Evolutionary conservation across 768 basidiomycete genomes (phyloP), one percentile per base, ranked within the genome.

Genomic region (Agrocybe praecox): DNA sequence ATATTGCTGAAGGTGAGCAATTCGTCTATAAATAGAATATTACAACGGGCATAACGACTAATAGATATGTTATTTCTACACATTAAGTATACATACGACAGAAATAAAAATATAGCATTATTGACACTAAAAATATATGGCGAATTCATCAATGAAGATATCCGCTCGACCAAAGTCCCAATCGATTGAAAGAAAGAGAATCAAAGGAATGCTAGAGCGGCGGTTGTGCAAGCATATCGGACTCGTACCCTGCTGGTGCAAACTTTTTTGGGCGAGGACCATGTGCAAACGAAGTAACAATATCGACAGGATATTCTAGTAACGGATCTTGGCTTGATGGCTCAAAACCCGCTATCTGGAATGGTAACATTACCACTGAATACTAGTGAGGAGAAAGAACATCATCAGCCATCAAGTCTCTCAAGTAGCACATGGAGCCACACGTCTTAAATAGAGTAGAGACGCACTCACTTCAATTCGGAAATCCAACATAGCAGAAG

Each of bases 401-500:
- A 10, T 48, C 22, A 47, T 32, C 21, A 44, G 23, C 15, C 32
- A 18, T 17, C 18, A 36, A 24, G 33, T 49, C 22, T 19, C 34
- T 24, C 9, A 21, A 64, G 7, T 8, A 14, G 36, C 10, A 42
- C 2, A 26, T 19, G 21, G n/a, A n/a, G 23, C 8, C 14, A 48
- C 19, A 5, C n/a, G 14, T n/a, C 36, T 9, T 5, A 29, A 29
- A 29, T 29, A 29, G 26, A 29, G 9, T 4, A 40, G 14, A n/a
- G 5, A 5, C 12, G 6, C 36, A 40, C 44, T 32, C 33, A 78
- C 78, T 73, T 76, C 71, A 51, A 77, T 69, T 36, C 68, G 58
- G 59, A 79, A 78, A 54, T 73, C 66, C 8, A 64, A 72, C 47
- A 80, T 74, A 2, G 68, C 62, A 18, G 73, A 70, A 4, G 77